Conservation (phyloP, 352 stramenopile species). For the Phytophthora vignae region DNA sequence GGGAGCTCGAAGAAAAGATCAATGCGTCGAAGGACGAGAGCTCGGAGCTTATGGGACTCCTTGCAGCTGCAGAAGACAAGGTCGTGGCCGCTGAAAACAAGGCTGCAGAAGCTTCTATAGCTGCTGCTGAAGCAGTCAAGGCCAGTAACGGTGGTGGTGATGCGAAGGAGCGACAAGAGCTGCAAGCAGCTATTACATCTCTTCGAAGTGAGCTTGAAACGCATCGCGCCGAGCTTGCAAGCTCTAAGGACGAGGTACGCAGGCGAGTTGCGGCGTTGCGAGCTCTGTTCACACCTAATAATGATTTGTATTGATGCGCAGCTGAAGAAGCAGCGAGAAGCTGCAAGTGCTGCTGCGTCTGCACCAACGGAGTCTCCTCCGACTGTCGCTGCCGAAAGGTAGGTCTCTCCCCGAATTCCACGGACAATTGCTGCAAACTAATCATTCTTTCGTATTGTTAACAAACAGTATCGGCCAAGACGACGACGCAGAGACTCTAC, state of each 20-base stretch:
- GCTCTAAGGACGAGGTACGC: slow-evolving; percentile 31
- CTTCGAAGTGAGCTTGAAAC: slow-evolving; percentile 33
- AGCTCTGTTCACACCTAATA: background rate
- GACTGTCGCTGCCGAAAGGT: slow-evolving; percentile 26
- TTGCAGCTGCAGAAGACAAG: slow-evolving; percentile 38
- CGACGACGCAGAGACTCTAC: slow-evolving; percentile 25
- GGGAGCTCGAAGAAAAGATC: slow-evolving; percentile 20
- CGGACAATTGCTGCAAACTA: no score
- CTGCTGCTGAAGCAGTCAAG: slow-evolving; percentile 23
- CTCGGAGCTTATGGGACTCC: slow-evolving; percentile 36
- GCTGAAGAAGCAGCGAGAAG: slow-evolving; percentile 28
- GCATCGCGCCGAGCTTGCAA: slow-evolving; percentile 21
- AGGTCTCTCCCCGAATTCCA: background rate
- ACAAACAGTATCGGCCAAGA: slow-evolving; percentile 18
- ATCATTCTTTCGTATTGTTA: background rate
- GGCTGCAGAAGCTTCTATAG: slow-evolving; percentile 30
- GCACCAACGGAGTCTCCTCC: slow-evolving; percentile 4
- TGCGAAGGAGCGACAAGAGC: slow-evolving; percentile 19
- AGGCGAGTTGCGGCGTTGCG: background rate
- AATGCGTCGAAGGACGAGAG: slow-evolving; percentile 38
- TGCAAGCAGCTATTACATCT: slow-evolving; percentile 33
- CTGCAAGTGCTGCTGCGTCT: slow-evolving; percentile 1
- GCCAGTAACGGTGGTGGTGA: slow-evolving; percentile 10
- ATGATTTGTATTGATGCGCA: slow-evolving; percentile 2
- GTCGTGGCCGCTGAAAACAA: slow-evolving; percentile 38